Evolutionary conservation across 257 asterid species (phyloP), one percentile per base, ranked within the genome.

Genomic region (Ajuga chamaepitys): DNA sequence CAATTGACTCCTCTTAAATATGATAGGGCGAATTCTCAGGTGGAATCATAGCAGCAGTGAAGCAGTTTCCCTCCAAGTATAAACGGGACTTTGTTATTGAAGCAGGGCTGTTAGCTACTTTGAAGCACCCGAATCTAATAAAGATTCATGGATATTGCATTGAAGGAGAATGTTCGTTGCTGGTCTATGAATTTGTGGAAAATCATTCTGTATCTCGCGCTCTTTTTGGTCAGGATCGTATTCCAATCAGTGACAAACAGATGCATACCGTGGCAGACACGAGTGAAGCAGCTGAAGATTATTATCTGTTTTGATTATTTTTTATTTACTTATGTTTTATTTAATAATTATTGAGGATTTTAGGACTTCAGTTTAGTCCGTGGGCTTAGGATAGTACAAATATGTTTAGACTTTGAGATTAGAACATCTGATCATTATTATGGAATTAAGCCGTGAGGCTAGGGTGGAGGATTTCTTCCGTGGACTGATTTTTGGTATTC

Each of bases 31-130:
- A 61, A n/a, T 60, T 91, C 52, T 77, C 92, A 1, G 98, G 88
- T 74, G 98, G 98, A 74, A 88, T 90, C 32, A 46, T 85, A 68
- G 84, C 87, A 57, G 98, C 96, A 16, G 98, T 92, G 67, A 89
- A 92, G 86, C 91, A 92, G 77, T 93, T 89, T 58, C 89, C 97
- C 38, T 79, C 98, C 1, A 89, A 85, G 76, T 92, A 97, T 3
- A 92, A 78, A 65, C 82, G 87, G 11, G 98, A 92, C 73, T 92
- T 92, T 48, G 90, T 92, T 13, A 92, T 75, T 25, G 98, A 92
- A 78, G 79, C 89, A 20, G 95, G 97, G 58, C 87, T 87, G 94
- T 87, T 92, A 46, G 89, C 98, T 16, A 80, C 91, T 12, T 34
- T 84, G 62, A 89, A 82, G 47, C 97, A 92, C 74, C 89, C 88